Evolutionary conservation across 495 filamentous ascomycete species (phyloP).

Genomic region (Echria macrotheca): DNA sequence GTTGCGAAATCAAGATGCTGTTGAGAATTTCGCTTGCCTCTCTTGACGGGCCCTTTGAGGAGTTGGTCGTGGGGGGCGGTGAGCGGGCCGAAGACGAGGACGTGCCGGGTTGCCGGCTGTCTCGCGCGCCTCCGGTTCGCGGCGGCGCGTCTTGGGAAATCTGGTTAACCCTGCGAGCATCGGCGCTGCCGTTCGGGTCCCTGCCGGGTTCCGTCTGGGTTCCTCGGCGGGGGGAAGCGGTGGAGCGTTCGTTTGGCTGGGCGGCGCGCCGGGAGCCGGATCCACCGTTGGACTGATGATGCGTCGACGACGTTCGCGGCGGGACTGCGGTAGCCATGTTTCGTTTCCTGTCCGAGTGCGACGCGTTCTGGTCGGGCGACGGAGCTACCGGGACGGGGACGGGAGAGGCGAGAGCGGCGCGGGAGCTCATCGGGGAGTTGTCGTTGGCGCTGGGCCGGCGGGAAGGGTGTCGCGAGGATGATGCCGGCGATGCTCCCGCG

Average conservation of each 20-base stretch:
- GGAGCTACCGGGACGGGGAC: constrained; percentile 41
- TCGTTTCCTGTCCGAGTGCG: constrained; percentile 35
- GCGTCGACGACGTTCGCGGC: constrained; percentile 59
- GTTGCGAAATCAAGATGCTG: constrained; percentile 71
- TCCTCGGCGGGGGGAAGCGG: constrained; percentile 33
- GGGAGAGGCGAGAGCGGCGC: constrained; percentile 40
- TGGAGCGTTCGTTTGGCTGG: constrained; percentile 36
- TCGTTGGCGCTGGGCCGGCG: constrained; percentile 51
- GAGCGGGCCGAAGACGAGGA: constrained; percentile 37
- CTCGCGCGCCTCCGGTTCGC: constrained; percentile 42
- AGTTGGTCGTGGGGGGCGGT: constrained; percentile 25
- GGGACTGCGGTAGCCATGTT: constrained; percentile 49
- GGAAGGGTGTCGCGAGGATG: constrained; percentile 42
- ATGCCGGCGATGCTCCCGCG: constrained; percentile 31
- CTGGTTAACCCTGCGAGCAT: constrained; percentile 40
- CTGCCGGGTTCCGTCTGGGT: constrained; percentile 33
- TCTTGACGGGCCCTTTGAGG: constrained; percentile 48
- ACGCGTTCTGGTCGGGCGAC: constrained; percentile 38
- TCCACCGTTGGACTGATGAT: constrained; percentile 33
- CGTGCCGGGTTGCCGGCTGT: constrained; percentile 42
- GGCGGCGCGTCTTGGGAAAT: constrained; percentile 37
- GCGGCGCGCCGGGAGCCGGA: constrained; percentile 39
- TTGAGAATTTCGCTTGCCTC: constrained; percentile 71
- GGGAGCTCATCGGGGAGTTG: constrained; percentile 46
- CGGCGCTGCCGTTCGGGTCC: constrained; percentile 25